Evolutionary conservation across 768 basidiomycete species (phyloP).

Genomic region (Clitopilus hobsonii): DNA sequence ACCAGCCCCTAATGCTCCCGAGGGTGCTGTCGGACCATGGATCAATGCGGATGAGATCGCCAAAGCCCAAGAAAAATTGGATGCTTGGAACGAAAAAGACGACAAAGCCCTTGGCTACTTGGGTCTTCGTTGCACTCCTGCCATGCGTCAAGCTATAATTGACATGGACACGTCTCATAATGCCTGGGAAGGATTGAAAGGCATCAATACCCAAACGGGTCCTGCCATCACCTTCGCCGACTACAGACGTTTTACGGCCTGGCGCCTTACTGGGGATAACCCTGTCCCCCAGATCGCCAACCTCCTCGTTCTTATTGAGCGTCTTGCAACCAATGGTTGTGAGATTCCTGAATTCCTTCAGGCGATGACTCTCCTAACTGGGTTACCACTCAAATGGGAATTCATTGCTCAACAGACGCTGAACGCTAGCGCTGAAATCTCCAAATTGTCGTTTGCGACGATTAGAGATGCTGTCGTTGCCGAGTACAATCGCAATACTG

Average conservation of each 20-base stretch:
- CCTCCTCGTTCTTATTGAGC: neutral
- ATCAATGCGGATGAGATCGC: neutral
- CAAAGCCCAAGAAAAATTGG: neutral
- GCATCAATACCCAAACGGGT: neutral
- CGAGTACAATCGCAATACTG: neutral
- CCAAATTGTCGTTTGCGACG: neutral
- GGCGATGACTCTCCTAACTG: neutral
- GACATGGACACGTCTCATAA: neutral
- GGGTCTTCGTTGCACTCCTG: neutral
- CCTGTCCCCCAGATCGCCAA: neutral
- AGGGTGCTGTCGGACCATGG: neutral
- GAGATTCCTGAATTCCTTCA: neutral
- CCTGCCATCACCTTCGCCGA: conserved; percentile 1
- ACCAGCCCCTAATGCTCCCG: too few species aligned
- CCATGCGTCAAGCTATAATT: neutral
- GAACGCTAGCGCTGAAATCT: neutral
- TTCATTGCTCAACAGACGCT: neutral
- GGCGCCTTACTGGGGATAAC: neutral
- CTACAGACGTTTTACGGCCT: neutral
- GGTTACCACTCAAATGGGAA: neutral
- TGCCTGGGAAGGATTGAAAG: neutral
- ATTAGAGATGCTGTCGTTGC: neutral
- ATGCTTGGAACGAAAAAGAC: neutral
- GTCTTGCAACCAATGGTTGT: neutral
- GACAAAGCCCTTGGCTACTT: neutral